phyloP scores from a whole-genome alignment of 2,329 filamentous ascomycete genomes.

The Neophaeococcomyces aloes region DNA sequence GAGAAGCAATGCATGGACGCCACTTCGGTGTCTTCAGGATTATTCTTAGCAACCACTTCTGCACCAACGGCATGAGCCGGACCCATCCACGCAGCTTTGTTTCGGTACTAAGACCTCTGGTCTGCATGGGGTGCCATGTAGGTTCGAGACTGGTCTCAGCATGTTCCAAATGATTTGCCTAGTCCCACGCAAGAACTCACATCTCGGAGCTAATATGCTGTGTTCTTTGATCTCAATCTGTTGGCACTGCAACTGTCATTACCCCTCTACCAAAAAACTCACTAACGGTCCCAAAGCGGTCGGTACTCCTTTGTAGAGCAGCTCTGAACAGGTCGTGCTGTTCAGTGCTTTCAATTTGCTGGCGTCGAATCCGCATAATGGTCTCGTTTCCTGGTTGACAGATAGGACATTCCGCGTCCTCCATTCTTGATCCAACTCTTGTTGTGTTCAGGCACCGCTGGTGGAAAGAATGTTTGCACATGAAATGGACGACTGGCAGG shows the following conservation, averaged over 20 bases:
- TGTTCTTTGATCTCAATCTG: too few species aligned
- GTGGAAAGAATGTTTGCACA: conserved; percentile 96
- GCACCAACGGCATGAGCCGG: too few species aligned
- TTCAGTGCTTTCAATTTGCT: conserved; percentile 76
- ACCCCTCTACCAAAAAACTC: conserved; percentile 94
- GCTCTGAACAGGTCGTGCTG: conserved; percentile 82
- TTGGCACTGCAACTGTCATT: conserved; percentile 44
- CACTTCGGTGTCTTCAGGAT: too few species aligned
- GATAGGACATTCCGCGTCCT: conserved; percentile 69
- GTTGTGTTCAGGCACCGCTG: conserved; percentile 67
- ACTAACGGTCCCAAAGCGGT: conserved; percentile 73
- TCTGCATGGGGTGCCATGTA: too few species aligned
- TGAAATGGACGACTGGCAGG: conserved; percentile 83
- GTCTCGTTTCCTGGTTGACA: conserved; percentile 78
- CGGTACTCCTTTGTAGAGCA: conserved; percentile 60
- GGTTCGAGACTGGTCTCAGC: too few species aligned
- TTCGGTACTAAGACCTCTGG: too few species aligned
- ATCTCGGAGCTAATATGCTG: too few species aligned
- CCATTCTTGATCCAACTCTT: conserved; percentile 35
- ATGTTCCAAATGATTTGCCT: too few species aligned
- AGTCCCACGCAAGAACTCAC: too few species aligned
- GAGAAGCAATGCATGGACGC: too few species aligned
- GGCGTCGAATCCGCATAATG: conserved; percentile 72
- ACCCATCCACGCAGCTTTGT: too few species aligned
- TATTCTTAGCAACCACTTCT: too few species aligned